Evolutionary conservation across 2,329 filamentous ascomycete genomes (phyloP).

Genomic region (Colletotrichum neosansevieriae): DNA sequence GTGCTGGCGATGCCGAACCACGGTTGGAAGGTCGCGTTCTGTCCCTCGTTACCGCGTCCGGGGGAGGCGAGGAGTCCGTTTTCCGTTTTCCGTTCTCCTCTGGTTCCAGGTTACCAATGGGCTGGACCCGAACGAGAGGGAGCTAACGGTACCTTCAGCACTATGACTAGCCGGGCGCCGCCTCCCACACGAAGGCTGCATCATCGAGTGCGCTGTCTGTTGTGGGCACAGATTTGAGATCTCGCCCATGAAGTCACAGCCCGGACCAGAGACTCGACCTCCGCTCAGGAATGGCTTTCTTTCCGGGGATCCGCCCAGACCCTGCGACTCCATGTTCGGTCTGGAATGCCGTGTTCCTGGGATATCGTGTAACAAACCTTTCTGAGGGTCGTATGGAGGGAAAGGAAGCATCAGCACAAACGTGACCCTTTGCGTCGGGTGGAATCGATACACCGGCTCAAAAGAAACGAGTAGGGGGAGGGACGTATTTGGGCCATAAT

Average conservation of each 20-base stretch:
- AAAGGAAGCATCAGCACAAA: background rate
- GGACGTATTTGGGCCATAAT: no score
- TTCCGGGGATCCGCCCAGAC: background rate
- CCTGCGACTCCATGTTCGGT: background rate
- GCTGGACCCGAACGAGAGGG: slow-evolving; percentile 4
- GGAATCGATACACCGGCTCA: background rate
- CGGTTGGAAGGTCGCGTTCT: no score
- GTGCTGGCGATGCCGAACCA: no score
- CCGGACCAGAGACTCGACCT: background rate
- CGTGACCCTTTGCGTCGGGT: background rate
- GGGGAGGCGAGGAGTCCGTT: background rate
- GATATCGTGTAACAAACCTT: background rate
- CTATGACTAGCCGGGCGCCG: slow-evolving; percentile 27
- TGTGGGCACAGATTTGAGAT: background rate
- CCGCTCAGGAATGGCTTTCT: slow-evolving; percentile 1
- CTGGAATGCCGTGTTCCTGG: background rate
- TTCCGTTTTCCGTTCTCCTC: slow-evolving; percentile 10
- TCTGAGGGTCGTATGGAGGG: background rate
- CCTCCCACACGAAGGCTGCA: background rate
- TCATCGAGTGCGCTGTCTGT: background rate
- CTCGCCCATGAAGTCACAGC: background rate
- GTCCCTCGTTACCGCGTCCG: background rate
- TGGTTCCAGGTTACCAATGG: background rate
- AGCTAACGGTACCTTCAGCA: slow-evolving; percentile 9
- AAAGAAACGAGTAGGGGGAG: slow-evolving; percentile 1